A percentile compares a stretch with the other conserved stretches of the same genome.
Evolutionary conservation across 2,329 filamentous ascomycete species (phyloP).

Genomic region (Stemphylium vesicarium): DNA sequence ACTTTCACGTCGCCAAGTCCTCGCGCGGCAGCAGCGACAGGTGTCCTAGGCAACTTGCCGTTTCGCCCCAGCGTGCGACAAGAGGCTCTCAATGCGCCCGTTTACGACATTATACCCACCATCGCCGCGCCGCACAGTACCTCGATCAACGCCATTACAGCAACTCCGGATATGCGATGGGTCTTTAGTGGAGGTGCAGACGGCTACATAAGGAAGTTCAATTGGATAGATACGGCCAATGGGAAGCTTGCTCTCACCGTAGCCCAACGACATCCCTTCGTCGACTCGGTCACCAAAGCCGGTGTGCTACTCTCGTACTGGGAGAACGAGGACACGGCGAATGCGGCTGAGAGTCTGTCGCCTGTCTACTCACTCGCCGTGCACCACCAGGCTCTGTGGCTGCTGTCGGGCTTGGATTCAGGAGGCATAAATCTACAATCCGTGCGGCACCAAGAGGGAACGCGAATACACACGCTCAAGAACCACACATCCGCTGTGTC

Average conservation of each 20-base stretch:
- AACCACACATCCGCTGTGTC: slow-evolving; percentile 92
- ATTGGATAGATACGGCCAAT: slow-evolving; percentile 93
- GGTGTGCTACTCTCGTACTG: slow-evolving; percentile 95
- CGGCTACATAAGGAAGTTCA: slow-evolving; percentile 96
- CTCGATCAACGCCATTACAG: slow-evolving; percentile 89
- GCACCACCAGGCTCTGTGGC: slow-evolving; percentile 87
- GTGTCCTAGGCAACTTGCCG: slow-evolving; percentile 46
- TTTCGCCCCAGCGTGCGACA: slow-evolving; percentile 70
- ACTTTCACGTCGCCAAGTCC: slow-evolving; percentile 57
- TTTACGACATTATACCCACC: slow-evolving; percentile 95
- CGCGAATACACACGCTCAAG: slow-evolving; percentile 79
- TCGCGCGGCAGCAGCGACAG: slow-evolving; percentile 37
- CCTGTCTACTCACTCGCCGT: slow-evolving; percentile 94
- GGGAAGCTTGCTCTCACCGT: slow-evolving; percentile 93
- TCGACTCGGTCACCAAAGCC: slow-evolving; percentile 95
- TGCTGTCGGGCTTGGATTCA: slow-evolving; percentile 87
- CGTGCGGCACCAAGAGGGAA: slow-evolving; percentile 92
- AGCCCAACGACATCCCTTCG: slow-evolving; percentile 93
- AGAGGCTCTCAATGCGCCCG: slow-evolving; percentile 77
- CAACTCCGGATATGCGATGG: slow-evolving; percentile 93
- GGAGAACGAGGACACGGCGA: slow-evolving; percentile 87
- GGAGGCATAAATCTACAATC: slow-evolving; percentile 93
- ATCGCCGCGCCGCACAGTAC: slow-evolving; percentile 96
- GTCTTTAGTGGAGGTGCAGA: slow-evolving; percentile 94
- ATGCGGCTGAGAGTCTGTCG: slow-evolving; percentile 68